Conservation (phyloP, 2,329 filamentous ascomycete species). For the Phaeophleospora eucalypticola region DNA sequence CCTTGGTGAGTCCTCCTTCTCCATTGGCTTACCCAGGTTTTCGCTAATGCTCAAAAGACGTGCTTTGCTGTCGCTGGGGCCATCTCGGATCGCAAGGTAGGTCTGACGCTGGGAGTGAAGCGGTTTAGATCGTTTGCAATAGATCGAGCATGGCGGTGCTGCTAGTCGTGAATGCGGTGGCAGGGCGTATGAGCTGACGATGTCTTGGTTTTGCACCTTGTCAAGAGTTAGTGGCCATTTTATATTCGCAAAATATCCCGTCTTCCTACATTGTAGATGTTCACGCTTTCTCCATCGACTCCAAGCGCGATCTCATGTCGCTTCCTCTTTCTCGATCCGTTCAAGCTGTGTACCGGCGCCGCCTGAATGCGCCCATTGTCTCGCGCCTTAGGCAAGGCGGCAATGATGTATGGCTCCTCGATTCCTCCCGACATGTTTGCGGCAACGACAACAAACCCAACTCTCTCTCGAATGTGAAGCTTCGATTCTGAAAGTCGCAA, state of each 20-base stretch:
- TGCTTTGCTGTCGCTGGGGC: slow-evolving; percentile 44
- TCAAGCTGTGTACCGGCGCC: slow-evolving; percentile 51
- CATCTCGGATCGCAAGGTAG: slow-evolving; percentile 50
- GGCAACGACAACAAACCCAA: background rate
- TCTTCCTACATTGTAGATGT: slow-evolving; percentile 56
- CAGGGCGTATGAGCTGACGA: slow-evolving; percentile 58
- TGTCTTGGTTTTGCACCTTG: slow-evolving; percentile 58
- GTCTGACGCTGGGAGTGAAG: slow-evolving; percentile 50
- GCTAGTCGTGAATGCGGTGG: slow-evolving; percentile 57
- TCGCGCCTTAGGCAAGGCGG: slow-evolving; percentile 42
- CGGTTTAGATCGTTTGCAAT: slow-evolving; percentile 45
- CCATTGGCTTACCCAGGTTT: slow-evolving; percentile 31
- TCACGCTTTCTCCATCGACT: slow-evolving; percentile 58
- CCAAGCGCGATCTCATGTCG: slow-evolving; percentile 58
- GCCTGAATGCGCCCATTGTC: slow-evolving; percentile 39
- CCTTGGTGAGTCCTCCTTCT: slow-evolving; percentile 26
- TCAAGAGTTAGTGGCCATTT: background rate
- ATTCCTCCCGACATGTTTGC: slow-evolving; percentile 25
- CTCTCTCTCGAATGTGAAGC: slow-evolving; percentile 2
- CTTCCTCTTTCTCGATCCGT: slow-evolving; percentile 56
- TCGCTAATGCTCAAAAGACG: slow-evolving; percentile 55
- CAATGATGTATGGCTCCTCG: slow-evolving; percentile 39
- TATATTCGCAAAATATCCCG: background rate
- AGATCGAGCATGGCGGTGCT: slow-evolving; percentile 56
- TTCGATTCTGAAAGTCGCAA: background rate